phyloP scores from a whole-genome alignment of 2,329 filamentous ascomycete species.

The Kalmusia sp. region DNA sequence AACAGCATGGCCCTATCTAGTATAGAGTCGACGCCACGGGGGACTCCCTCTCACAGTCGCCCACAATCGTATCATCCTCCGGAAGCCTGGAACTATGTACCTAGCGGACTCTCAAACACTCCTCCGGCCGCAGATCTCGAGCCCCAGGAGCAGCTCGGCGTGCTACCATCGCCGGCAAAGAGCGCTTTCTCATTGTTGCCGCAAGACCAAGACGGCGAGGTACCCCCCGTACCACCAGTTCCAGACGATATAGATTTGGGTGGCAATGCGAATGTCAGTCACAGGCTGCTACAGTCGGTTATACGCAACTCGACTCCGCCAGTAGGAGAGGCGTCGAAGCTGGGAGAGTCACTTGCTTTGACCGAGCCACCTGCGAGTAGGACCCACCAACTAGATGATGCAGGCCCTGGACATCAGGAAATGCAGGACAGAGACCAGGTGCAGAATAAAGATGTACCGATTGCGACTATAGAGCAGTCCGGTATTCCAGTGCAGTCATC shows the following conservation, averaged over 20 bases:
- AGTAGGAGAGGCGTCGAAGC: slow-evolving; percentile 12
- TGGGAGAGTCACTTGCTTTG: slow-evolving; percentile 13
- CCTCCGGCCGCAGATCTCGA: slow-evolving; percentile 8
- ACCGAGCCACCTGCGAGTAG: not conserved
- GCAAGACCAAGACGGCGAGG: slow-evolving; percentile 24
- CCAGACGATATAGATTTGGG: slow-evolving; percentile 25
- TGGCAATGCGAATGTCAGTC: slow-evolving; percentile 26
- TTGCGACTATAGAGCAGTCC: not conserved
- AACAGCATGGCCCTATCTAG: slow-evolving; percentile 37
- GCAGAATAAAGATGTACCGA: not conserved
- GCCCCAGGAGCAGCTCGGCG: slow-evolving; percentile 26
- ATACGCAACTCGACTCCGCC: slow-evolving; percentile 36
- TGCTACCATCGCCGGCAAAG: slow-evolving; percentile 39
- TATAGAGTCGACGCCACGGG: slow-evolving; percentile 24
- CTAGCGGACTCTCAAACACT: slow-evolving; percentile 14
- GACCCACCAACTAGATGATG: not conserved
- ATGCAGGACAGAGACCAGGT: not conserved
- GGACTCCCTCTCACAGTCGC: slow-evolving; percentile 24
- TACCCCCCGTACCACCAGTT: slow-evolving; percentile 39
- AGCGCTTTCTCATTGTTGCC: slow-evolving; percentile 32
- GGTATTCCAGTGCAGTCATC: not conserved
- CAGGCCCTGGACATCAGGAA: not conserved
- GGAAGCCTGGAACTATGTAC: slow-evolving; percentile 30
- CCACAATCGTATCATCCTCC: slow-evolving; percentile 42
- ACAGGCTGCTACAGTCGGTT: slow-evolving; percentile 35